These are phyloP conservation scores for Ceratorhiza oryzae-sativae DNA, from an alignment of 1,284 basidiomycete species.

Conservation along the genomic window DNA sequence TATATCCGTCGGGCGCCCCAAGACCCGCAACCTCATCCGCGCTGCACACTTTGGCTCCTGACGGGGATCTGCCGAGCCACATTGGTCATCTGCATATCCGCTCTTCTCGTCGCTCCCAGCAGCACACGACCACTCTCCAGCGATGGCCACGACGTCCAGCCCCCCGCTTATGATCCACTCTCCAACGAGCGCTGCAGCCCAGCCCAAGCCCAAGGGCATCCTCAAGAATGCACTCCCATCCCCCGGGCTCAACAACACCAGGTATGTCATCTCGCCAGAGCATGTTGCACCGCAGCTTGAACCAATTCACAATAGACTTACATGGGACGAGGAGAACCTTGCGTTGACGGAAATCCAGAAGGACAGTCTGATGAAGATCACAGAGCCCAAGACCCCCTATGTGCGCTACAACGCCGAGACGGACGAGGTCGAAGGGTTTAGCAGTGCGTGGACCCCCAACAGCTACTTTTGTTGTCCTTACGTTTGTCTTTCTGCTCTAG, in stretches of 20 bases:
- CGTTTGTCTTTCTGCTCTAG: slow-evolving; percentile 29
- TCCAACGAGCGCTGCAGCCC: slow-evolving; percentile 55
- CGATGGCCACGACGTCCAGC: slow-evolving; percentile 37
- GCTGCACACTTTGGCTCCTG: not conserved
- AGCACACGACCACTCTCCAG: not conserved
- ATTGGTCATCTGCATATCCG: not conserved
- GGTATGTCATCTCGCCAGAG: not conserved
- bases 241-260: slow-evolving; percentile 23
- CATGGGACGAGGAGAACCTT: slow-evolving; percentile 93
- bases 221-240: slow-evolving; percentile 75
- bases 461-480: not conserved
- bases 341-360: slow-evolving; percentile 90
- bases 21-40: slow-evolving; percentile 7
- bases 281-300: not conserved
- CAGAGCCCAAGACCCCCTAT: slow-evolving; percentile 95
- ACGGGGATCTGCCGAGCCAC: slow-evolving; percentile 16
- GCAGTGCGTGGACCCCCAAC: slow-evolving; percentile 60
- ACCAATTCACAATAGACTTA: slow-evolving; percentile 57
- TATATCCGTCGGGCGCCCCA: slow-evolving; percentile 36
- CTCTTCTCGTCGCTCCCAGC: not conserved
- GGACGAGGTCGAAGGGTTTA: slow-evolving; percentile 71
- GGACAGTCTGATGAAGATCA: slow-evolving; percentile 95
- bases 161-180: slow-evolving; percentile 24
- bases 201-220: slow-evolving; percentile 80
- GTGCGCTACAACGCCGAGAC: slow-evolving; percentile 88